Conservation (phyloP, 805 yeast species). For the Hanseniaspora hatyaiensis region DNA sequence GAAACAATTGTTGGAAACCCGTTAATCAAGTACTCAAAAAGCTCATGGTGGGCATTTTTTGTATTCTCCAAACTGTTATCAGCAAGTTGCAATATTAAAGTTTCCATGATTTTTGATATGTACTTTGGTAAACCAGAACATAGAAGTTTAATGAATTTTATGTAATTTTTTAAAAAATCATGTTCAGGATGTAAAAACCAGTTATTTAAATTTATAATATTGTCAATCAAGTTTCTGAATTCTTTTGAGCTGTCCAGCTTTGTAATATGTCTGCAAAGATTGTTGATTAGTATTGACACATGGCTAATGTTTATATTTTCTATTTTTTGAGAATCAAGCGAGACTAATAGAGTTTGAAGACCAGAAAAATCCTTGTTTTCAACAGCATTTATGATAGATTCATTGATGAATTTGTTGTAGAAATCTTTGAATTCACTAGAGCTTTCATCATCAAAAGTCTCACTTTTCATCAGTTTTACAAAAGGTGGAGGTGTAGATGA, state of each 20-base stretch:
- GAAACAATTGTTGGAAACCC: constrained; percentile 74
- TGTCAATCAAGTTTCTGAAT: constrained; percentile 43
- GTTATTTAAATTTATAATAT: constrained; percentile 46
- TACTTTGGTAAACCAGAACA: constrained; percentile 82
- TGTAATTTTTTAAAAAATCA: constrained; percentile 38
- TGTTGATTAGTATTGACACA: constrained; percentile 38
- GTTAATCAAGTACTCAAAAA: constrained; percentile 51
- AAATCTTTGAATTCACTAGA: constrained; percentile 7
- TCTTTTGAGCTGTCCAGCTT: constrained; percentile 47
- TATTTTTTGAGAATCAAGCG: constrained; percentile 4
- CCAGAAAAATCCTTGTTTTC: constrained; percentile 1
- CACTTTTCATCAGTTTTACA: constrained; percentile 1
- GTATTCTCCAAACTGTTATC: constrained; percentile 26
- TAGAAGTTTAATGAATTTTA: constrained; percentile 62
- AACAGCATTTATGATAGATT: constrained; percentile 2
- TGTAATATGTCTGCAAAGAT: constrained; percentile 52
- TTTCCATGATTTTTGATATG: constrained; percentile 70
- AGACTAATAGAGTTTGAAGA: background rate
- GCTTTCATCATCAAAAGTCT: background rate
- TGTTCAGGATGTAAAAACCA: constrained; percentile 47
- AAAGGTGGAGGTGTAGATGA: constrained; percentile 12
- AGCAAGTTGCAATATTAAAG: constrained; percentile 53
- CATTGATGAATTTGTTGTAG: constrained; percentile 7
- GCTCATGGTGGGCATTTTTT: constrained; percentile 45
- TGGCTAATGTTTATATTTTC: constrained; percentile 3